phyloP scores from a whole-genome alignment of 169 alveolate genomes.

The Besnoitia besnoiti region DNA sequence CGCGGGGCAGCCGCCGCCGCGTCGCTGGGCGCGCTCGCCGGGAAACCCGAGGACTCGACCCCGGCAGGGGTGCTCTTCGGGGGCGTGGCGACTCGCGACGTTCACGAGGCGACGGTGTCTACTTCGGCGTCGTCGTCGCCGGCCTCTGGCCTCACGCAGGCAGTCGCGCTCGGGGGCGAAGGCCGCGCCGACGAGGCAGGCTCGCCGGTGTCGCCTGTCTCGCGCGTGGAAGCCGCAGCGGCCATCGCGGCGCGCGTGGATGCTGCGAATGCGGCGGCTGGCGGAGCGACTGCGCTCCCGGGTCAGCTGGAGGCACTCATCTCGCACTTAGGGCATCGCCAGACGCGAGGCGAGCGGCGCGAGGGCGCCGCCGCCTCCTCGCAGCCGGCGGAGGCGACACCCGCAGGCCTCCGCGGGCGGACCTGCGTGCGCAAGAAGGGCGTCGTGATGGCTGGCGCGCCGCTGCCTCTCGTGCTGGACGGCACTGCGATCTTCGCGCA shows the following conservation, averaged over 20 bases:
- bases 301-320: constrained; percentile 5
- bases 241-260: not conserved
- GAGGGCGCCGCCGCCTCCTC: constrained; percentile 11
- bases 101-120: not conserved
- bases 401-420: constrained; percentile 21
- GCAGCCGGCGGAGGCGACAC: constrained; percentile 48
- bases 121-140: not conserved
- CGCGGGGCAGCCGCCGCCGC: not conserved
- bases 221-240: not conserved
- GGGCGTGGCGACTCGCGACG: not conserved
- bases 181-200: not conserved
- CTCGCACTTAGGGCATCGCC: not conserved
- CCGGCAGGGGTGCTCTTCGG: constrained; percentile 13
- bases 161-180: no score
- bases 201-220: not conserved
- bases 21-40: not conserved
- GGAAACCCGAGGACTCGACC: constrained; percentile 10
- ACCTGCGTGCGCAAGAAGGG: not conserved
- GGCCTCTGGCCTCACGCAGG: no score
- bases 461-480: constrained; percentile 62
- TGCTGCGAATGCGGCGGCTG: not conserved
- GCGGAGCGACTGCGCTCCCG: not conserved
- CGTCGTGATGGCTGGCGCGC: constrained; percentile 59
- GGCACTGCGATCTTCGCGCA: constrained; percentile 51
- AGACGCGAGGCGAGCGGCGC: constrained; percentile 41